Percentiles rank a stretch among this genome's conserved stretches.
Conservation (phyloP, 164 flowering plant species). For the Hamamelis virginiana region DNA sequence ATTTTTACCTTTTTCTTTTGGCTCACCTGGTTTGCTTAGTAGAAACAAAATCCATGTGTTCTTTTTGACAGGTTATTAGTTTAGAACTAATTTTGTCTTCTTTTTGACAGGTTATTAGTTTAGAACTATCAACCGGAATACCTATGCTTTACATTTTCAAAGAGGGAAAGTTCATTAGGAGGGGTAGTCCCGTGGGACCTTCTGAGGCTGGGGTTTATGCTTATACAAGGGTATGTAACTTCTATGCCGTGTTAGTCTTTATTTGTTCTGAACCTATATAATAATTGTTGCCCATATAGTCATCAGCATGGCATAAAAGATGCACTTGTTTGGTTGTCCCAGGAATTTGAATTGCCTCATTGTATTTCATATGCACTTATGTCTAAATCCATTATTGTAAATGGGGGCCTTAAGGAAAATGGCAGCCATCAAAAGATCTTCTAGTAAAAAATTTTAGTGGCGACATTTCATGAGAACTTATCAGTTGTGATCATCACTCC, state of each 20-base stretch:
- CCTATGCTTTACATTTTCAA: slow-evolving; percentile 97
- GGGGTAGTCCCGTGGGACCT: slow-evolving; percentile 94
- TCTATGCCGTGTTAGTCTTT: background rate
- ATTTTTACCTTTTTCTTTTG: background rate
- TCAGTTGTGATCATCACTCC: no score
- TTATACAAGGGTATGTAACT: slow-evolving; percentile 74
- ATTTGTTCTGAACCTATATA: background rate
- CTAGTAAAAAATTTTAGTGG: no score
- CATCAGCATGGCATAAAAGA: no score
- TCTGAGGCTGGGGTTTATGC: slow-evolving; percentile 98
- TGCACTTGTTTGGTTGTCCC: no score
- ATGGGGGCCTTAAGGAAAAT: no score
- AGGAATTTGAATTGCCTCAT: no score
- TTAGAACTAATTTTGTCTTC: slow-evolving; percentile 53
- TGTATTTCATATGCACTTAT: no score
- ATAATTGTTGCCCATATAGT: no score
- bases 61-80: slow-evolving; percentile 71
- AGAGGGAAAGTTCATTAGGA: slow-evolving; percentile 81
- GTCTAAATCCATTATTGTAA: no score
- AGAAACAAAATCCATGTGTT: background rate
- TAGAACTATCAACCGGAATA: slow-evolving; percentile 91
- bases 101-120: slow-evolving; percentile 73
- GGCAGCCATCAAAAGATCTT: no score
- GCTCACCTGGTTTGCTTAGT: slow-evolving; percentile 1
- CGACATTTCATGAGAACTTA: no score